Base-by-base conservation (phyloP, 2,329 filamentous ascomycete genomes). In the Salinomyces thailandicus region DNA sequence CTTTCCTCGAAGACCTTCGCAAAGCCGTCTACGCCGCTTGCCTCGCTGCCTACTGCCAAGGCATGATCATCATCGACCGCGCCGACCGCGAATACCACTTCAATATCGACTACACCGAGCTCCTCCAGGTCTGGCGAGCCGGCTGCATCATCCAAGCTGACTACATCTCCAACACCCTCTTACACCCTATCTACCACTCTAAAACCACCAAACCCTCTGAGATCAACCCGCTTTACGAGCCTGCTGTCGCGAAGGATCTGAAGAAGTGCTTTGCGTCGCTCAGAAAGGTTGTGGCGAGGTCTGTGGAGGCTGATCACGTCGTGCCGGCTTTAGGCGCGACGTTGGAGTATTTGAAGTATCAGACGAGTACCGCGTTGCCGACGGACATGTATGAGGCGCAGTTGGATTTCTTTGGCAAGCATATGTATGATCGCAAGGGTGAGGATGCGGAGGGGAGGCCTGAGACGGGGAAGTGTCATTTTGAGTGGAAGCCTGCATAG, bases 131-230 rank as follows among this genome's bases (percentile, higher is more conserved):
- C 45, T 83, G 79, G 79, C 70, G 76, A 2, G 74, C 68, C 0
- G 79, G 80, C 5, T 83, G 79, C 56, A 83, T 84, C 55, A 83
- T 84, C 51, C 72, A 78, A 49, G 70, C 73, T 1, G 77, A 81
- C 45, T 67, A 73, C 46, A 77, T 84, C 41, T 69, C 71, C 31
- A 33, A 44, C 15, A 69, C 77, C 34, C 55, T 83, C 18, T 63
- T 83, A 2, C 62, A 66, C 5, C 55, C 59, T 0, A 60, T 72
- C 32, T 69, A 63, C 18, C 49, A 50, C 14, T 43, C 53, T 4
- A 48, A 54, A 1, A 55, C 62, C 9, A 27, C 38, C 19, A 42
- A 42, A 17, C 57, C 63, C 18, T 57, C 57, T 24, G 61, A 28
- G 6, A 28, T 67, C 45, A 65, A 74, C 37, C 58, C 74, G 5